Conservation (phyloP, 2,329 filamentous ascomycete species). For the Pseudogymnoascus verrucosus region DNA sequence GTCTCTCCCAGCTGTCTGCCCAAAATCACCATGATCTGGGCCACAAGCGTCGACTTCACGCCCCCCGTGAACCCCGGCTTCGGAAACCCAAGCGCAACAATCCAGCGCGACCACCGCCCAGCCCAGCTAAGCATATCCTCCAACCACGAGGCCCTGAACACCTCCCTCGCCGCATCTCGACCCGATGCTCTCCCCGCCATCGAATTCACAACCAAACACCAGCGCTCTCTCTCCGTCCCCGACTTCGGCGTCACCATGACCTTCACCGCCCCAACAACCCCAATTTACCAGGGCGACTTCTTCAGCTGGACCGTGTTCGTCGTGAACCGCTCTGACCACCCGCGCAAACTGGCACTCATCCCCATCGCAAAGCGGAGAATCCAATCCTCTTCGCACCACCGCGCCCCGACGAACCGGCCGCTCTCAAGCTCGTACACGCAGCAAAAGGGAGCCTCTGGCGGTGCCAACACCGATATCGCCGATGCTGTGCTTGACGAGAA, state of each 20-base stretch:
- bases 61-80: conserved; percentile 56
- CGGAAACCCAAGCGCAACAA: conserved; percentile 47
- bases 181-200: conserved; percentile 54
- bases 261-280: conserved; percentile 56
- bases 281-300: conserved; percentile 54
- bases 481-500: conserved; percentile 66
- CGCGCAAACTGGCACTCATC: conserved; percentile 63
- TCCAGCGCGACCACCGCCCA: conserved; percentile 53
- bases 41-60: conserved; percentile 61
- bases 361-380: conserved; percentile 58
- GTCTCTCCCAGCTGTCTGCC: conserved; percentile 51
- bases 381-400: conserved; percentile 33
- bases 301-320: conserved; percentile 70
- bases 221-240: conserved; percentile 39
- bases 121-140: conserved; percentile 56
- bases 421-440: conserved; percentile 40
- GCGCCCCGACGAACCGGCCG: conserved; percentile 33
- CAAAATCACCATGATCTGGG: conserved; percentile 58
- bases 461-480: conserved; percentile 36
- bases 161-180: conserved; percentile 47
- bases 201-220: conserved; percentile 39
- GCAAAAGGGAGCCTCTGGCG: conserved; percentile 20
- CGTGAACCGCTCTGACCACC: conserved; percentile 57
- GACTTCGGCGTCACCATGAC: conserved; percentile 69
- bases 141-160: conserved; percentile 42